Base-by-base conservation (phyloP, 1,284 basidiomycete genomes). In the Austroboletus novae-zelandiae region DNA sequence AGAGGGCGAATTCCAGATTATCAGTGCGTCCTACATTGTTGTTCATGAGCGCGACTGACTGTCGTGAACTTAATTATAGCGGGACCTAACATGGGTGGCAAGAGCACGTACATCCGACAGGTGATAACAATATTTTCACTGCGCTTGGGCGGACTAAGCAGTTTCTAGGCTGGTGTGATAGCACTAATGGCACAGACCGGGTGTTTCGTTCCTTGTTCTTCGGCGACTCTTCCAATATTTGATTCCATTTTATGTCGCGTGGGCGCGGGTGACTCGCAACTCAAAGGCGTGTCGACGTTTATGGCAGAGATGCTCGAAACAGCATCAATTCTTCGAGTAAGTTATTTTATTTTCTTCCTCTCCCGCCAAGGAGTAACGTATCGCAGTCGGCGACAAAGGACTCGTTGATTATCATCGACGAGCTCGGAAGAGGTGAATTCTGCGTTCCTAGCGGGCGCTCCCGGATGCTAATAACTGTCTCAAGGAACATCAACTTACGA, bases 231-330 rank as follows among this genome's bases (percentile, higher is more conserved):
- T 11, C 97, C 96, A 0, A 84, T 99, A 44, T 99, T 98, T 58
- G 97, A 99, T 71, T 98, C 94, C 14, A 90, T 99, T 45, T 74
- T 99, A 5, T 97, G 96, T 50, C 81, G 97, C 59, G 96, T 99
- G 1, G 97, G 97, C 8, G 97, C 97, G 0, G 97, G 97, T 1
- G 97, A 99, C 67, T 95, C 91, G 68, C 95, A 98, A 68, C 75
- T 98, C 40, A 98, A 98, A 70, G 97, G 96, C 15, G 92, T 99
- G 4, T 97, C 93, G 29, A 99, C 97, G 0, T 99, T 99, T 68
- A 99, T 99, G 96, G 94, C 95, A 4, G 97, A 99, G 73, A 99
- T 99, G 97, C 77, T 96, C 11, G 93, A 96, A 70, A 99, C 95
- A 0, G 95, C 97, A 0, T 94, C 93, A 0, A 99, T 99, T 61